A percentile compares a stretch with the other conserved stretches of the same genome.
phyloP scores from a whole-genome alignment of 306 rosid species.

The Nissolia schottii region DNA sequence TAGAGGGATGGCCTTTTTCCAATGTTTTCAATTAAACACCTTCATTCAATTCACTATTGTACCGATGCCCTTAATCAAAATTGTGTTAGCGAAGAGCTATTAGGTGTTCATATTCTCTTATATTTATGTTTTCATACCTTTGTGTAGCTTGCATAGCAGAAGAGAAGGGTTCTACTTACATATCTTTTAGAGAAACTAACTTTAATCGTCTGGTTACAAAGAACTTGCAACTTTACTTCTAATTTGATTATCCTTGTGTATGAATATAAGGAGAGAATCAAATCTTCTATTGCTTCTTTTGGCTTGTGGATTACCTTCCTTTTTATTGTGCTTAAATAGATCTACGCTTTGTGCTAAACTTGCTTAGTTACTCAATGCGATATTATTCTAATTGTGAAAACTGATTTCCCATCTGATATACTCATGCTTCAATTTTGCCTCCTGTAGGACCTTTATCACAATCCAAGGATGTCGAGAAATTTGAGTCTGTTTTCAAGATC shows the following conservation, averaged over 20 bases:
- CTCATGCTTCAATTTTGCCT: slow-evolving; percentile 12
- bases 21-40: not conserved
- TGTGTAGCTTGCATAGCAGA: not conserved
- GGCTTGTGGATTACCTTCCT: not conserved
- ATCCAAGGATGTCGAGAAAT: slow-evolving; percentile 43
- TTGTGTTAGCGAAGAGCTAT: not conserved
- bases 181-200: not conserved
- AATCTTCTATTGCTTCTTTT: slow-evolving; percentile 2
- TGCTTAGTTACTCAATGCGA: not conserved
- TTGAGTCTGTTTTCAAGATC: slow-evolving; percentile 73
- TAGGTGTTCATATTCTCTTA: not conserved
- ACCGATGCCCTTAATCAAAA: slow-evolving; percentile 8
- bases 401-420: not conserved
- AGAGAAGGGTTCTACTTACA: not conserved
- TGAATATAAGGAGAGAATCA: not conserved
- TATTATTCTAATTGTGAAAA: not conserved
- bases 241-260: not conserved
- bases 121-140: not conserved
- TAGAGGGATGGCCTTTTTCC: not conserved
- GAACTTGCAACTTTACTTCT: not conserved
- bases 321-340: not conserved
- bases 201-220: not conserved
- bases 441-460: slow-evolving; percentile 64
- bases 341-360: not conserved
- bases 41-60: not conserved